Conservation (phyloP, 768 basidiomycete genomes). For the Leccinum arenicola region DNA sequence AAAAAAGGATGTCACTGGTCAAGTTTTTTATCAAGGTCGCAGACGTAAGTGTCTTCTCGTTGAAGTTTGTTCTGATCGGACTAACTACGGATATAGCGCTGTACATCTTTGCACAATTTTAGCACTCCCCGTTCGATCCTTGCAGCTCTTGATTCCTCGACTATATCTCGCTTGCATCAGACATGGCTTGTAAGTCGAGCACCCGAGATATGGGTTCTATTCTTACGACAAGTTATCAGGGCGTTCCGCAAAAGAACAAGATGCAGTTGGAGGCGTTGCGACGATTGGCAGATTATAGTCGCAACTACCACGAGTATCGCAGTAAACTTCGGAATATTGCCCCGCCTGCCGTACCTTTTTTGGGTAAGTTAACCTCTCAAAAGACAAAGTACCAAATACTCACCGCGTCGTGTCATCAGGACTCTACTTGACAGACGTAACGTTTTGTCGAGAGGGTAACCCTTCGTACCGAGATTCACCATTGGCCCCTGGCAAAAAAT, state of each 20-base stretch:
- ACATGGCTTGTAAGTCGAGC: constrained; percentile 82
- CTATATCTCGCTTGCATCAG: constrained; percentile 86
- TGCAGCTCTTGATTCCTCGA: constrained; percentile 93
- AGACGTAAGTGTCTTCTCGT: constrained; percentile 54
- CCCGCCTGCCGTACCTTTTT: constrained; percentile 92
- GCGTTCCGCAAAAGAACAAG: constrained; percentile 82
- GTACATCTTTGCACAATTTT: constrained; percentile 80
- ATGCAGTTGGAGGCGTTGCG: constrained; percentile 74
- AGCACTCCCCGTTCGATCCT: constrained; percentile 91
- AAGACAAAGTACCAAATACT: constrained; percentile 5
- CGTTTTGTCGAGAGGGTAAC: constrained; percentile 95
- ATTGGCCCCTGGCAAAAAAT: constrained; percentile 64
- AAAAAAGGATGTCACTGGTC: constrained; percentile 72
- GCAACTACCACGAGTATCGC: constrained; percentile 92
- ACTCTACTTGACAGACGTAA: constrained; percentile 87
- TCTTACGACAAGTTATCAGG: constrained; percentile 43
- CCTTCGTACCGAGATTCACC: constrained; percentile 82
- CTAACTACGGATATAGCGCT: constrained; percentile 55
- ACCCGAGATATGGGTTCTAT: background rate
- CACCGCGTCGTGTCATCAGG: constrained; percentile 41
- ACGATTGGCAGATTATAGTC: constrained; percentile 85
- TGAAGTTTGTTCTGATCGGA: constrained; percentile 3
- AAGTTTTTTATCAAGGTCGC: constrained; percentile 95
- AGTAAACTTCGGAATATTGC: constrained; percentile 80
- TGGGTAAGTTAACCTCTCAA: constrained; percentile 50